Conservation (phyloP, 2,329 filamentous ascomycete genomes). For the Whalleya microplaca region DNA sequence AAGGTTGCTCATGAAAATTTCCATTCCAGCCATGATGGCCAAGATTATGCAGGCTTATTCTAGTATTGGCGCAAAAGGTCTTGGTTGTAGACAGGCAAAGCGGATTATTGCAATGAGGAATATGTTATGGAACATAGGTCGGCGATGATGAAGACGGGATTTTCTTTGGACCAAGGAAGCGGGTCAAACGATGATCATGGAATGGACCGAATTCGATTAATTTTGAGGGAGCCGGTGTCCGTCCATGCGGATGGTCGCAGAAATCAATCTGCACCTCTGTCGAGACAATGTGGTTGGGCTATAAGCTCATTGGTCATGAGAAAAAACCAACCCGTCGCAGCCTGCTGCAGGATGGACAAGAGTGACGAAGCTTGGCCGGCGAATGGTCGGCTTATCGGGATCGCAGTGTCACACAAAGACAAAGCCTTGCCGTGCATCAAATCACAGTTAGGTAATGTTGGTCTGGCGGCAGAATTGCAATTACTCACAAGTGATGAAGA, state of each 20-base stretch:
- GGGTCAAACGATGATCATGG: not conserved
- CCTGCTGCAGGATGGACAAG: not conserved
- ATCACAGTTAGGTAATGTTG: not conserved
- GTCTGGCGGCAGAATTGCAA: not conserved
- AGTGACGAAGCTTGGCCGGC: not conserved
- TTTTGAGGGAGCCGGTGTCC: not conserved
- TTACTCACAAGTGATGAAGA: not conserved
- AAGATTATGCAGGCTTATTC: not conserved
- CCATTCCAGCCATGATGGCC: slow-evolving; percentile 40
- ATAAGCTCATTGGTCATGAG: not conserved
- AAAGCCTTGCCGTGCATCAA: not conserved
- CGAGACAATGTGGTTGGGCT: not conserved
- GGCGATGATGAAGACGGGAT: too few relatives aligned
- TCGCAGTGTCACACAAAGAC: not conserved
- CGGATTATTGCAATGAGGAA: too few relatives aligned
- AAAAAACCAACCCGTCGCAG: not conserved
- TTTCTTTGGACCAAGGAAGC: not conserved
- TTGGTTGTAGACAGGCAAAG: too few relatives aligned
- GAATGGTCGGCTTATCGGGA: not conserved
- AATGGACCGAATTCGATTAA: not conserved
- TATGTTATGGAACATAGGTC: too few relatives aligned
- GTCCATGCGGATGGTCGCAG: not conserved
- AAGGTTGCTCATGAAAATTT: slow-evolving; percentile 50
- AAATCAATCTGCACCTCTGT: not conserved
- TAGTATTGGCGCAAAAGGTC: not conserved